Conservation (phyloP, 805 yeast species). For the Candida boidinii region DNA sequence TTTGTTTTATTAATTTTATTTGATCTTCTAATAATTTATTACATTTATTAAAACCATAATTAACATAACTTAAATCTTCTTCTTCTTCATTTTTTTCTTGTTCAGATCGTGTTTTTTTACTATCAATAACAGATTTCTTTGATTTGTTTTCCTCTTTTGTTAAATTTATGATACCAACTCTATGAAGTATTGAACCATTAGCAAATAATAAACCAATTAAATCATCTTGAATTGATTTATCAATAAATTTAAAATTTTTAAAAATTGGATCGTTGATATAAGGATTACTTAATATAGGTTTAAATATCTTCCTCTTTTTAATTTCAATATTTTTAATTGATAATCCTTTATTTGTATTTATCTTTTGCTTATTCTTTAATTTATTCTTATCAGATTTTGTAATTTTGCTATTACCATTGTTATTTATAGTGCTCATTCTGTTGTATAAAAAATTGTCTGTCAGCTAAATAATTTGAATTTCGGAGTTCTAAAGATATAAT, state of each 20-base stretch:
- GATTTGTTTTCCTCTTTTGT: constrained; percentile 18
- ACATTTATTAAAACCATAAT: constrained; percentile 49
- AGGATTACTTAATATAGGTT: constrained; percentile 59
- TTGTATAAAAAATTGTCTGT: no score
- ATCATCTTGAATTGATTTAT: constrained; percentile 21
- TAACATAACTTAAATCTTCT: constrained; percentile 16
- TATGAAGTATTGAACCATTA: constrained; percentile 6
- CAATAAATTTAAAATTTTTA: constrained; percentile 31
- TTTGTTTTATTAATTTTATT: constrained; percentile 19
- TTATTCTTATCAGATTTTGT: no score
- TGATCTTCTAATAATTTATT: constrained; percentile 38
- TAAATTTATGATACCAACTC: constrained; percentile 11
- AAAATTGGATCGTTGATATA: no score
- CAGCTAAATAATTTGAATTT: no score
- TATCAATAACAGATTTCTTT: no score
- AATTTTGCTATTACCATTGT: no score
- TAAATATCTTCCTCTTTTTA: constrained; percentile 48
- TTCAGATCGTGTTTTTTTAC: constrained; percentile 2
- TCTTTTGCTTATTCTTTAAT: no score
- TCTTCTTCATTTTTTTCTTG: constrained; percentile 17
- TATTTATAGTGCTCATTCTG: no score
- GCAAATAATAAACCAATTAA: constrained; percentile 17
- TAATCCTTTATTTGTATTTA: no score
- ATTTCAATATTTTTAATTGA: constrained; percentile 35
- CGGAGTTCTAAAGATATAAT: no score